Evolutionary conservation across 2,329 filamentous ascomycete species (phyloP).

Genomic region (Fusarium vanettenii): DNA sequence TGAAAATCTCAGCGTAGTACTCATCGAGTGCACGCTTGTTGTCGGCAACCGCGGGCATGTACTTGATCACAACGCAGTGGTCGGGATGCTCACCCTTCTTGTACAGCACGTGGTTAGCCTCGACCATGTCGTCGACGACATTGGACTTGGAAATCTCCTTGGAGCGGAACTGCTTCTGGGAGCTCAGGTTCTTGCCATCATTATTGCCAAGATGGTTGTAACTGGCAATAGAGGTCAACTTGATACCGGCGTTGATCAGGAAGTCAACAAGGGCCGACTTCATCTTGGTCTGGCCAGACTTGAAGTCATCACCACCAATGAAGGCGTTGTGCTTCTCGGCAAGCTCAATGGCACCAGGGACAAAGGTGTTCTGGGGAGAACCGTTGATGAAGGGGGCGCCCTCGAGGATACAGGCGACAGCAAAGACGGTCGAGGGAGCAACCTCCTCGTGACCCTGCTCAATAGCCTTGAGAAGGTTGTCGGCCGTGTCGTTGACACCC

Average conservation of each 20-base stretch:
- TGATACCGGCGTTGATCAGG: slow-evolving; percentile 98
- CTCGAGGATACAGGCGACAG: slow-evolving; percentile 93
- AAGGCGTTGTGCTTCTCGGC: slow-evolving; percentile 89
- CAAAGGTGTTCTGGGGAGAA: slow-evolving; percentile 98
- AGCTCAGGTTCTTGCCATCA: slow-evolving; percentile 98
- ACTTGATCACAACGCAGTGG: slow-evolving; percentile 99
- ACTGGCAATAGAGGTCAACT: slow-evolving; percentile 96
- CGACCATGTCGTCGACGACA: slow-evolving; percentile 99
- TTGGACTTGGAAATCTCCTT: slow-evolving; percentile 99
- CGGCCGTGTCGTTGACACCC: slow-evolving; percentile 95
- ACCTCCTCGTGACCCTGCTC: slow-evolving; percentile 88
- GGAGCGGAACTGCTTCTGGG: slow-evolving; percentile 97
- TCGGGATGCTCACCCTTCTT: slow-evolving; percentile 93
- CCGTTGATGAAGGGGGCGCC: slow-evolving; percentile 96
- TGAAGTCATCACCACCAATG: slow-evolving; percentile 99
- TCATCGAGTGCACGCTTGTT: slow-evolving; percentile 99
- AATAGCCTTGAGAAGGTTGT: slow-evolving; percentile 91
- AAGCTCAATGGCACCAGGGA: slow-evolving; percentile 89
- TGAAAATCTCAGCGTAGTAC: slow-evolving; percentile 99
- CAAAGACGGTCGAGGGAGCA: slow-evolving; percentile 95
- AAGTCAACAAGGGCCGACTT: slow-evolving; percentile 99
- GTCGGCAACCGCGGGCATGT: slow-evolving; percentile 98
- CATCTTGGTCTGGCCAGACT: slow-evolving; percentile 99
- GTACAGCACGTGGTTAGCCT: slow-evolving; percentile 92
- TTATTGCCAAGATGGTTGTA: slow-evolving; percentile 99